Conservation (phyloP, 441 rosid genomes). For the Breynia disticha region DNA sequence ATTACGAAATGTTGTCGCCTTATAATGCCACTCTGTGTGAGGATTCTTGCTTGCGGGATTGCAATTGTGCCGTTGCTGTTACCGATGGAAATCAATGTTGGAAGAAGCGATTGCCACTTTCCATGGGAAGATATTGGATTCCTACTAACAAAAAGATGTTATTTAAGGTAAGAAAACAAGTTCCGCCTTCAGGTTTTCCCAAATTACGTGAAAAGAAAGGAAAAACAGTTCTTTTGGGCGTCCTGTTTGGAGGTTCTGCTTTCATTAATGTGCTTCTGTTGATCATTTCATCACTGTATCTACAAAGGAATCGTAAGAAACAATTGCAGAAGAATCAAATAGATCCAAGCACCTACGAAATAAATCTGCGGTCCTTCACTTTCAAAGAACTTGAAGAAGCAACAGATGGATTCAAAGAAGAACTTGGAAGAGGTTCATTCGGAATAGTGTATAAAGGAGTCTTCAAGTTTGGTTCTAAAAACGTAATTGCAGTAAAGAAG, state of each 20-base stretch:
- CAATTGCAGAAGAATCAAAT: neutral
- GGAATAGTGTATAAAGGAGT: constrained; percentile 4
- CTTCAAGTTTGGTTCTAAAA: neutral
- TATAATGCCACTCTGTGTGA: neutral
- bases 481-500: neutral
- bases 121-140: neutral
- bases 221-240: neutral
- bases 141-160: too few relatives aligned
- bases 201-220: neutral
- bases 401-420: neutral
- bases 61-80: neutral
- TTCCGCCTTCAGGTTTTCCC: too few relatives aligned
- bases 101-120: neutral
- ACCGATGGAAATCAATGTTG: neutral
- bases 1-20: neutral
- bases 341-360: neutral
- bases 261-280: constrained; percentile 3
- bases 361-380: neutral
- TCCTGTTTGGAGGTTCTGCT: constrained; percentile 6
- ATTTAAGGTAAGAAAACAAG: neutral
- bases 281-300: constrained; percentile 30
- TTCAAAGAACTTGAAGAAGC: neutral
- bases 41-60: neutral
- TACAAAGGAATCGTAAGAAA: constrained; percentile 4
- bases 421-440: constrained; percentile 1